Evolutionary conservation across 1,139 yeast species (phyloP), one percentile per base, ranked within the genome.

Genomic region (Candida glucosophila): DNA sequence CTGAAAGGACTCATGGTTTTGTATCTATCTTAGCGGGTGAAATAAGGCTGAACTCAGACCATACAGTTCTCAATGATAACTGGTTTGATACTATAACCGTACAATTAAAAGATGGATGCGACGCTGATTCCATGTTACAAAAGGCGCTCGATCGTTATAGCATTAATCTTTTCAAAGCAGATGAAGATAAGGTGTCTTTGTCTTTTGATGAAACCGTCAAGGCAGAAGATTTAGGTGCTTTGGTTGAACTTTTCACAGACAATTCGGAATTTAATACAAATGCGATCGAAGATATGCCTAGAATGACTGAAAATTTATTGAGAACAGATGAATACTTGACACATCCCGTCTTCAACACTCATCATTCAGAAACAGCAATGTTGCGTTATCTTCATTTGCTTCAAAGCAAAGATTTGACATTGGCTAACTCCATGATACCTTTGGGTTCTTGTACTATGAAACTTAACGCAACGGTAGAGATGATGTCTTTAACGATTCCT

Each of bases 371-470:
- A 58, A 90, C 98, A 15, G 77, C 95, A 31, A 78, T 90, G 80
- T 69, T 90, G 41, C 74, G 98, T 51, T 90, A 90, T 58, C 64
- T 90, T 44, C 92, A 85, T 49, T 70, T 73, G 36, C 65, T 90
- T 34, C 97, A 90, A 58, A 64, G 77, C 33, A 85, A 81, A 57
- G 98, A 90, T 58, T 65, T 90, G 38, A 88, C 97, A 1, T 67
- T 90, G 36, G 95, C 97, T 15, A 82, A 86, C 49, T 82, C 96
- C 9, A 90, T 90, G 98, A 90, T 90, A 36, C 93, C 97, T 21
- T 70, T 90, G 38, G 98, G 98, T 18, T 85, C 95, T 6, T 90
- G 98, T 63, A 90, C 98, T 18, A 90, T 90, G 98, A 90, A 90
- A 56, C 69, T 90, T 46, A 90, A 90, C 49, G 80, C 95, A 27